Conservation (phyloP, 2,329 filamentous ascomycete genomes). For the Colletotrichum agaves region DNA sequence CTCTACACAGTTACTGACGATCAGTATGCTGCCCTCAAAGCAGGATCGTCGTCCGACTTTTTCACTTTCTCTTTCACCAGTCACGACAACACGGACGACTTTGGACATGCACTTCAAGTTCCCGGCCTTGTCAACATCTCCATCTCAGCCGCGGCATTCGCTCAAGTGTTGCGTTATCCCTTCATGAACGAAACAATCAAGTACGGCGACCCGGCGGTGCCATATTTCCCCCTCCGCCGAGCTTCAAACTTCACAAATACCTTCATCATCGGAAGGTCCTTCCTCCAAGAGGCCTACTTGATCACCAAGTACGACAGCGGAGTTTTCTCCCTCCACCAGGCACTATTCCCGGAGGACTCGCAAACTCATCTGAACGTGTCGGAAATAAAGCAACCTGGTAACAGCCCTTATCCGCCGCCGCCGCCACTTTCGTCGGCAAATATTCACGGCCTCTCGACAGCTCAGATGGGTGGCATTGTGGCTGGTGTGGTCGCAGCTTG, state of each 20-base stretch:
- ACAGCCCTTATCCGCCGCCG: constrained; percentile 60
- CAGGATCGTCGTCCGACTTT: constrained; percentile 54
- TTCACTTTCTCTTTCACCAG: constrained; percentile 69
- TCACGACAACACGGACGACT: constrained; percentile 63
- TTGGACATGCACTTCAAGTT: constrained; percentile 59
- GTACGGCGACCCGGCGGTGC: constrained; percentile 57
- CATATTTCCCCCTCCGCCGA: constrained; percentile 74
- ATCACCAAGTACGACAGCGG: constrained; percentile 66
- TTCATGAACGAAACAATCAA: constrained; percentile 56
- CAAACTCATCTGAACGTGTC: constrained; percentile 52
- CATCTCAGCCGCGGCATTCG: constrained; percentile 61
- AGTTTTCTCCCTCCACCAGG: constrained; percentile 66
- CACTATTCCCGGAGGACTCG: constrained; percentile 59
- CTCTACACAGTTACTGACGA: constrained; percentile 72
- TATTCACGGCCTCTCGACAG: constrained; percentile 48
- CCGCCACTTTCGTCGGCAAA: constrained; percentile 43
- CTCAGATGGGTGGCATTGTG: constrained; percentile 58
- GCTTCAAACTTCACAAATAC: constrained; percentile 57
- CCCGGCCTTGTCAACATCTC: constrained; percentile 68
- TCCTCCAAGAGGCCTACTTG: constrained; percentile 76
- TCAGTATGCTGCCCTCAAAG: constrained; percentile 60
- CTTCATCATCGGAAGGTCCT: constrained; percentile 73
- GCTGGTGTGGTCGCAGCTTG: constrained; percentile 51
- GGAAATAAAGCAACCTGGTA: constrained; percentile 53
- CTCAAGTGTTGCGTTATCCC: constrained; percentile 61